Conservation (phyloP, 1,284 basidiomycete species). For the Leccinum pallidistipes region DNA sequence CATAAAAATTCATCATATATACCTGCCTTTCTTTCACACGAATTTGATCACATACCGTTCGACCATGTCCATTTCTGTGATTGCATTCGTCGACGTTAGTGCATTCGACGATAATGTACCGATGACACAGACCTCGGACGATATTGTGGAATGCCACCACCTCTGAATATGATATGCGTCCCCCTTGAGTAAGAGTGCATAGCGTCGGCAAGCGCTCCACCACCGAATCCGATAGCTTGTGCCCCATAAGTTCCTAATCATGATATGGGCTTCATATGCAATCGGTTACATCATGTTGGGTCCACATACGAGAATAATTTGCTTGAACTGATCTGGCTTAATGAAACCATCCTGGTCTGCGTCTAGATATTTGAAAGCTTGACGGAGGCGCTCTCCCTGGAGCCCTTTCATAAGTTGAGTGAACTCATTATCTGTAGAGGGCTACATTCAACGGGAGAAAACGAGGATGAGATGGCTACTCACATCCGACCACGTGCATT, state of each 20-base stretch:
- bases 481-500: conserved; percentile 89
- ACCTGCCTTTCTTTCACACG: not conserved
- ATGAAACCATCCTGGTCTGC: conserved; percentile 90
- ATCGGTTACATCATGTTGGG: not conserved
- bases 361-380: conserved; percentile 91
- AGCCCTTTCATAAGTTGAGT: conserved; percentile 96
- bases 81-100: conserved; percentile 10
- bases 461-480: conserved; percentile 34
- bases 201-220: conserved; percentile 88
- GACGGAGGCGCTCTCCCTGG: conserved; percentile 92
- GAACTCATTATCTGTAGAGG: conserved; percentile 80
- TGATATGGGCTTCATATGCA: conserved; percentile 4
- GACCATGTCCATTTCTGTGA: conserved; percentile 89
- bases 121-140: conserved; percentile 59
- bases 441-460: conserved; percentile 4
- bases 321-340: conserved; percentile 87
- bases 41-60: conserved; percentile 59
- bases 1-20: conserved; percentile 6
- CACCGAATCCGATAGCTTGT: conserved; percentile 91
- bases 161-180: conserved; percentile 92
- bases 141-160: conserved; percentile 96
- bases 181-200: conserved; percentile 83
- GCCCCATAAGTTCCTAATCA: conserved; percentile 84
- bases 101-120: conserved; percentile 7
- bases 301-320: conserved; percentile 77